These are phyloP conservation scores for Mycena amicta DNA, from an alignment of 768 basidiomycete species.

Conservation along the genomic window DNA sequence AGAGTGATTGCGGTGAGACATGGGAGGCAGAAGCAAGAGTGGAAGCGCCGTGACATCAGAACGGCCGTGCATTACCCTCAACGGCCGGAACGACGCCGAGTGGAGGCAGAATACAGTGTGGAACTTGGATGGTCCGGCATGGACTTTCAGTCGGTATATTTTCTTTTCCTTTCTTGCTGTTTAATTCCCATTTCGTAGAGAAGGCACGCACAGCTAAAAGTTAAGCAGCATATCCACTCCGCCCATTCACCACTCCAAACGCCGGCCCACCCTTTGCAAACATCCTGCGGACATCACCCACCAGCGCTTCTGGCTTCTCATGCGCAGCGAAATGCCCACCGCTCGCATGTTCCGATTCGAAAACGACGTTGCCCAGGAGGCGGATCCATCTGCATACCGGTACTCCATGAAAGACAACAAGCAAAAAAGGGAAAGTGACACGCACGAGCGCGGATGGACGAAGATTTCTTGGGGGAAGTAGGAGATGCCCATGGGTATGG, in stretches of 20 bases:
- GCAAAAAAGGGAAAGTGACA: conserved; percentile 11
- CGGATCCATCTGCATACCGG: conserved; percentile 48
- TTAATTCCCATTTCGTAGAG: too few relatives aligned
- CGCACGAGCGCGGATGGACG: conserved; percentile 32
- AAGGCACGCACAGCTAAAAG: too few relatives aligned
- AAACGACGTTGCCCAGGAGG: conserved; percentile 42
- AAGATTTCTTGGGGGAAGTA: conserved; percentile 53
- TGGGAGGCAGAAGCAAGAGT: too few relatives aligned
- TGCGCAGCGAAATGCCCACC: conserved; percentile 65
- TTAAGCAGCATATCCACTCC: conserved; percentile 49
- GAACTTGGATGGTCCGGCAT: too few relatives aligned
- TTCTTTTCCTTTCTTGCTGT: too few relatives aligned
- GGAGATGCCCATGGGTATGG: conserved; percentile 52
- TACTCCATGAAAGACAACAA: neutral
- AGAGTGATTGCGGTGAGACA: too few relatives aligned
- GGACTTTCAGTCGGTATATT: too few relatives aligned
- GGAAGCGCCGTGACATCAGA: too few relatives aligned
- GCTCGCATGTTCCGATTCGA: conserved; percentile 46
- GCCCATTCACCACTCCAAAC: conserved; percentile 47
- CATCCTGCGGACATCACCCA: conserved; percentile 55
- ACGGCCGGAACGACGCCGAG: too few relatives aligned
- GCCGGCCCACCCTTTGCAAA: conserved; percentile 55
- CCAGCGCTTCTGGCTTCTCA: conserved; percentile 52
- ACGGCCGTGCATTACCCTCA: too few relatives aligned
- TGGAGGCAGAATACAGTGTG: too few relatives aligned